Evolutionary conservation across 2,329 filamentous ascomycete genomes (phyloP).

Genomic region (Fusarium virguliforme): DNA sequence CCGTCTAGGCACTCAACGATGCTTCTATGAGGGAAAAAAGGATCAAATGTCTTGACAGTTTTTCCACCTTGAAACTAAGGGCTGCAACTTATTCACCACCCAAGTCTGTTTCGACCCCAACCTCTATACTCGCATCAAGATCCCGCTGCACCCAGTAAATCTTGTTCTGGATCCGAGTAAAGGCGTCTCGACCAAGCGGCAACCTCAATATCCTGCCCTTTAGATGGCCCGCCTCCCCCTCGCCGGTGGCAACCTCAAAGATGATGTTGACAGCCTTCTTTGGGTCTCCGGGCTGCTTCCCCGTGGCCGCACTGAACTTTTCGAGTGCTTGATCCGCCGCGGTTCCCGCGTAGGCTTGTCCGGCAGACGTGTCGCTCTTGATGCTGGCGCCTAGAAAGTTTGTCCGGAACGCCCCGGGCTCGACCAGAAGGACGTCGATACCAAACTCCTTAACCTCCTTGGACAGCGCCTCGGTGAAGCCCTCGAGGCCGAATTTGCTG

Average conservation of each 20-base stretch:
- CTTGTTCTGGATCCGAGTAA: constrained; percentile 50
- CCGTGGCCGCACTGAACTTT: constrained; percentile 48
- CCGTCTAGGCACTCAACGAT: too few relatives aligned
- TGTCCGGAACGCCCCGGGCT: constrained; percentile 68
- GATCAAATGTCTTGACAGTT: too few relatives aligned
- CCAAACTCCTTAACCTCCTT: constrained; percentile 62
- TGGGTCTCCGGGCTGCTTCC: constrained; percentile 60
- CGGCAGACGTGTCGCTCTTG: constrained; percentile 40
- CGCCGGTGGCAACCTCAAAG: constrained; percentile 56
- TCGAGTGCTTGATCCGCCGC: constrained; percentile 47
- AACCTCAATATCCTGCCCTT: constrained; percentile 55
- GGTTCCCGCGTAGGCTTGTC: constrained; percentile 52
- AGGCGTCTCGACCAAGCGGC: constrained; percentile 56
- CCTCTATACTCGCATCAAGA: constrained; percentile 26
- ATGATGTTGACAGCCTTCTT: constrained; percentile 57
- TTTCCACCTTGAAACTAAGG: too few relatives aligned
- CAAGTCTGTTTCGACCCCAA: constrained; percentile 34
- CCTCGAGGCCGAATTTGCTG: constrained; percentile 63
- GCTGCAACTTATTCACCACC: constrained; percentile 11
- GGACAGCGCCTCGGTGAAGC: constrained; percentile 60
- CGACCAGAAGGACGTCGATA: constrained; percentile 62
- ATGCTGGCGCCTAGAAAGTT: constrained; percentile 58
- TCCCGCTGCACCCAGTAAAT: constrained; percentile 35
- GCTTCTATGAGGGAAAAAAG: too few relatives aligned
- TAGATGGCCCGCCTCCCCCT: constrained; percentile 49